Conservation (phyloP, 306 rosid genomes). For the Vachellia pachyceras region DNA sequence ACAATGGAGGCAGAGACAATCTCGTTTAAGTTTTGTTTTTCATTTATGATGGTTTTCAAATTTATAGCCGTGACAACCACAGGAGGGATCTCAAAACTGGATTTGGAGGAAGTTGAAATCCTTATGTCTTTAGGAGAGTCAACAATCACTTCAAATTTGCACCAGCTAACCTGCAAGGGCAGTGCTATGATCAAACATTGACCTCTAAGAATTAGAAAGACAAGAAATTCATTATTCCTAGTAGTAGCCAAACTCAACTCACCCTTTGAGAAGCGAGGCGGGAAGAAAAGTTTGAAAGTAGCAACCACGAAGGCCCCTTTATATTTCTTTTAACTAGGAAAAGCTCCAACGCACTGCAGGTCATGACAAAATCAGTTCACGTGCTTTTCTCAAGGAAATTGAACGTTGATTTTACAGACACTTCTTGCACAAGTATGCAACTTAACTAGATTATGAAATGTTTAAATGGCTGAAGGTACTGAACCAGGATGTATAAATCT, state of each 20-base stretch:
- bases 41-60: slow-evolving; percentile 80
- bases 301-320: slow-evolving; percentile 93
- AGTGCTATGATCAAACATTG: slow-evolving; percentile 36
- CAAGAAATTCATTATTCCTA: slow-evolving; percentile 19
- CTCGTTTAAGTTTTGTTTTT: slow-evolving; percentile 74
- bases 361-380: slow-evolving; percentile 42
- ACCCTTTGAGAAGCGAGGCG: slow-evolving; percentile 74
- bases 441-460: not conserved
- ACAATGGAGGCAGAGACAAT: slow-evolving; percentile 92
- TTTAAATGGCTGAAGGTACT: slow-evolving; percentile 13
- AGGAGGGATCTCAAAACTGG: slow-evolving; percentile 68
- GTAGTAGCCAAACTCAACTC: slow-evolving; percentile 29
- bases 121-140: slow-evolving; percentile 75
- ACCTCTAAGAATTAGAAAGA: not conserved
- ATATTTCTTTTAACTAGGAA: slow-evolving; percentile 87
- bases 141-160: slow-evolving; percentile 88
- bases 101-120: slow-evolving; percentile 62
- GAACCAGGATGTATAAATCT: slow-evolving; percentile 19
- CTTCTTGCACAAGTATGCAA: not conserved
- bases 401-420: slow-evolving; percentile 26
- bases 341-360: slow-evolving; percentile 89
- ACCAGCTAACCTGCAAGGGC: slow-evolving; percentile 89
- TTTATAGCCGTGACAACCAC: slow-evolving; percentile 78
- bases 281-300: slow-evolving; percentile 61
- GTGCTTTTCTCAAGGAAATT: slow-evolving; percentile 4